Evolutionary conservation across 768 basidiomycete species (phyloP).

Genomic region (Leccinum barrowsii): DNA sequence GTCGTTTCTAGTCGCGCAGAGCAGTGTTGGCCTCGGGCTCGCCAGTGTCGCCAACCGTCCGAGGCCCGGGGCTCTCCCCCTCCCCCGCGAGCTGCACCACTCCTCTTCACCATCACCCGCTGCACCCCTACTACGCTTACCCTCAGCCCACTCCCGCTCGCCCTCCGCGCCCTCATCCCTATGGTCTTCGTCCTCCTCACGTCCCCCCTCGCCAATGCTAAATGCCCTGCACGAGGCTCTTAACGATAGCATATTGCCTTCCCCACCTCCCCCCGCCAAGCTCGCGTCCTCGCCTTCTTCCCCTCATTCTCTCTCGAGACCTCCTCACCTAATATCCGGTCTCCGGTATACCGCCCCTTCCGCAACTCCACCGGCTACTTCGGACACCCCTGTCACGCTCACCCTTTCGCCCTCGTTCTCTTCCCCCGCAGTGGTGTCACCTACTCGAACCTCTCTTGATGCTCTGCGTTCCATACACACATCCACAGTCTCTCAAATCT

Average conservation of each 20-base stretch:
- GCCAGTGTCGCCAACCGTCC: not conserved
- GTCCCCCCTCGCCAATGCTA: constrained; percentile 39
- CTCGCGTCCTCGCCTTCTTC: constrained; percentile 37
- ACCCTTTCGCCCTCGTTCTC: constrained; percentile 15
- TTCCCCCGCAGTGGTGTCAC: constrained; percentile 8
- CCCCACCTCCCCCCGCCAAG: constrained; percentile 42
- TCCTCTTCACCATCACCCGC: constrained; percentile 4
- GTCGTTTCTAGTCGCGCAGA: not conserved
- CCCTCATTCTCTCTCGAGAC: constrained; percentile 34
- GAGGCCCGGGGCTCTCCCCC: constrained; percentile 4
- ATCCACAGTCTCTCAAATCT: constrained; percentile 26
- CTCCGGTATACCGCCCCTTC: constrained; percentile 64
- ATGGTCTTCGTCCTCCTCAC: constrained; percentile 7
- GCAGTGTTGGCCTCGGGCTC: not conserved
- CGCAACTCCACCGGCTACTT: constrained; percentile 47
- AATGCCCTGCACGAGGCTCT: constrained; percentile 45
- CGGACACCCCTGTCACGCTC: constrained; percentile 11
- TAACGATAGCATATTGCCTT: constrained; percentile 36
- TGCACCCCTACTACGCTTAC: constrained; percentile 18
- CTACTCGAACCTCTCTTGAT: constrained; percentile 42
- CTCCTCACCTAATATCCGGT: constrained; percentile 51
- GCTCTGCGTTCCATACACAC: constrained; percentile 46
- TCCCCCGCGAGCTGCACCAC: constrained; percentile 16
- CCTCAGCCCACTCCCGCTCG: constrained; percentile 1
- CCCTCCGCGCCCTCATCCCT: not conserved